These are phyloP conservation scores for Aurantiochytrium sp. DNA, from an alignment of 108 stramenopile genomes.

Conservation along the genomic window DNA sequence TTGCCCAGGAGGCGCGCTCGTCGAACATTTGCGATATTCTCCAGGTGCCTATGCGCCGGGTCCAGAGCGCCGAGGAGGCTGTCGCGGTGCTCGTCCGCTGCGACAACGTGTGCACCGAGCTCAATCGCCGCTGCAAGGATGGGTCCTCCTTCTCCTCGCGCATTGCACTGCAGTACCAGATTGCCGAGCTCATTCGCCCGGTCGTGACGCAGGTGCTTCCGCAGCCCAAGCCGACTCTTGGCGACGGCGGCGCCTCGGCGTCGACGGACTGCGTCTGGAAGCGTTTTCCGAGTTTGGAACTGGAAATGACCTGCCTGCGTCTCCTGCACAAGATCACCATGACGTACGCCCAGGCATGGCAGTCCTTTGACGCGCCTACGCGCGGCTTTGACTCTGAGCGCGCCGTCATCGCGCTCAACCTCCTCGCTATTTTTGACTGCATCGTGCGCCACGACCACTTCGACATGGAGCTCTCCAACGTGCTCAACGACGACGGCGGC, in stretches of 20 bases:
- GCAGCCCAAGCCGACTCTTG: not conserved
- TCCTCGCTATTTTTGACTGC: conserved; percentile 19
- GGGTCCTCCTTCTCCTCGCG: conserved; percentile 19
- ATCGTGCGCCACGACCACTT: not conserved
- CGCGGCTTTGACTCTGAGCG: conserved; percentile 28
- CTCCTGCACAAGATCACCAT: not conserved
- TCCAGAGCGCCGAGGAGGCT: not conserved
- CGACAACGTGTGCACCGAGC: conserved; percentile 9
- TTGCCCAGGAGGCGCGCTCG: not conserved
- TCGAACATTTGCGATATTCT: not conserved
- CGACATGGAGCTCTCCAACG: not conserved
- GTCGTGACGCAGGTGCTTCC: conserved; percentile 40
- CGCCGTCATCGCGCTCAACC: not conserved
- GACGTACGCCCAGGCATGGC: not conserved
- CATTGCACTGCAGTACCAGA: conserved; percentile 36
- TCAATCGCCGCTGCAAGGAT: conserved; percentile 17
- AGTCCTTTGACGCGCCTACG: conserved; percentile 6
- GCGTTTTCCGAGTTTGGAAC: not conserved
- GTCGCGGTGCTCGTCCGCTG: not conserved
- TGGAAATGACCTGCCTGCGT: conserved; percentile 1
- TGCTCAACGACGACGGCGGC: conserved; percentile 4
- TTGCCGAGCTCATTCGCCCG: conserved; percentile 26
- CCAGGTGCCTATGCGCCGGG: not conserved
- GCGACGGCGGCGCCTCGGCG: not conserved
- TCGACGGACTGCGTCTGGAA: not conserved